Evolutionary conservation across 805 yeast genomes (phyloP).

Genomic region (Sugiyamaella boreocaroliniensis): DNA sequence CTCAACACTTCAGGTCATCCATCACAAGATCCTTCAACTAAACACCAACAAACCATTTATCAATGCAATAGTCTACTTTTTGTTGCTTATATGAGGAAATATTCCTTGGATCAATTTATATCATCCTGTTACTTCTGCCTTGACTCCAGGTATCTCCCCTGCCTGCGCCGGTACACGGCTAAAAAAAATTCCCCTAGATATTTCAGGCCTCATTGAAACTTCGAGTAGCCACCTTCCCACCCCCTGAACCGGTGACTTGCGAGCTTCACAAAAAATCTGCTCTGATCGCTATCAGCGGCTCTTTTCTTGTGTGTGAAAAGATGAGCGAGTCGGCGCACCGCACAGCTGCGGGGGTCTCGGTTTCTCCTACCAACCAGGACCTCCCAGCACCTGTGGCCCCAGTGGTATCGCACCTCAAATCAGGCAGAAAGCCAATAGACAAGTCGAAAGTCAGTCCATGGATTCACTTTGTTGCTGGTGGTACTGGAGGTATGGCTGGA

Average conservation of each 20-base stretch:
- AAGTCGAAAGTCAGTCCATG: conserved; percentile 39
- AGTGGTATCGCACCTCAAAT: neutral
- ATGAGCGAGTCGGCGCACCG: neutral
- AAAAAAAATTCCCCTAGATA: neutral
- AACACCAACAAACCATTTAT: too few relatives aligned
- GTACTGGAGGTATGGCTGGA: conserved; percentile 95
- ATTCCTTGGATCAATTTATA: too few relatives aligned
- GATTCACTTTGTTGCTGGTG: conserved; percentile 42
- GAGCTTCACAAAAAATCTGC: neutral
- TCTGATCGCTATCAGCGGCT: neutral
- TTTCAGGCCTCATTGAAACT: neutral
- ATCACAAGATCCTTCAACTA: neutral
- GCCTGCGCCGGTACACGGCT: neutral
- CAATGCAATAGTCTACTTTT: too few relatives aligned
- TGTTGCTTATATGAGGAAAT: too few relatives aligned
- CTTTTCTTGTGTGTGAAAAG: neutral
- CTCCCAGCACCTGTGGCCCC: neutral
- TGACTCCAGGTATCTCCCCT: neutral
- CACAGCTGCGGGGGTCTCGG: neutral
- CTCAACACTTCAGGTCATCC: too few relatives aligned
- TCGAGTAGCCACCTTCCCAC: neutral
- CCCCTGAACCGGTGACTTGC: neutral
- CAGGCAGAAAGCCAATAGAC: neutral
- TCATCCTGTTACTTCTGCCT: too few relatives aligned
- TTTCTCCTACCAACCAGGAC: neutral